These are phyloP conservation scores for Penicillium ochrochloron DNA, from an alignment of 495 filamentous ascomycete genomes.

Conservation along the genomic window DNA sequence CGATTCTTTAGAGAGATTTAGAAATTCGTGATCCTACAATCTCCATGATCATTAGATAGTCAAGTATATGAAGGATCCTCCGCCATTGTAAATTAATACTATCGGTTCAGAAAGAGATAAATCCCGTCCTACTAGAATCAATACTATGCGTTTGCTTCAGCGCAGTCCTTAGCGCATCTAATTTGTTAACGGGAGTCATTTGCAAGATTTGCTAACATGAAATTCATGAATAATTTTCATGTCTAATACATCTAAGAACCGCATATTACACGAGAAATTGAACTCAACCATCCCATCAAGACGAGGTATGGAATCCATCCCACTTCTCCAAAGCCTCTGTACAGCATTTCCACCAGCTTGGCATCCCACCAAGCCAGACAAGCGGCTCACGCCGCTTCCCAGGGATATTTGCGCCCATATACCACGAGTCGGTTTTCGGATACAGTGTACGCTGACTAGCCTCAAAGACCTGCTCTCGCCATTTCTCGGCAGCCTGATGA, in stretches of 20 bases:
- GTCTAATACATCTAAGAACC: too few relatives aligned
- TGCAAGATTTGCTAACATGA: too few relatives aligned
- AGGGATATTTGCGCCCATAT: conserved; percentile 52
- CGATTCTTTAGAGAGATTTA: conserved; percentile 29
- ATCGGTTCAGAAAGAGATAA: too few relatives aligned
- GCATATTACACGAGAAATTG: background rate
- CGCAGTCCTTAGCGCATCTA: too few relatives aligned
- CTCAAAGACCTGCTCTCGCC: conserved; percentile 42
- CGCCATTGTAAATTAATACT: too few relatives aligned
- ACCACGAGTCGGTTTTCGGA: conserved; percentile 42
- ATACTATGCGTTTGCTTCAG: too few relatives aligned
- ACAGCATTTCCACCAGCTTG: conserved; percentile 26
- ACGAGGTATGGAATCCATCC: conserved; percentile 20
- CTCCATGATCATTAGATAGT: too few relatives aligned
- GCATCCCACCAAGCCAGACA: conserved; percentile 49
- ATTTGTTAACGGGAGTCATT: too few relatives aligned
- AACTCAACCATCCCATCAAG: conserved; percentile 15
- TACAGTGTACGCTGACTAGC: conserved; percentile 38
- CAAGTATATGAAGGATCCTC: too few relatives aligned
- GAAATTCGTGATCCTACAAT: background rate
- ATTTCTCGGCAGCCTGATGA: conserved; percentile 36
- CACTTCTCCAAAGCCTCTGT: conserved; percentile 25
- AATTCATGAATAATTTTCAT: too few relatives aligned
- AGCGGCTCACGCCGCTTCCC: conserved; percentile 47
- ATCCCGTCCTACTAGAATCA: too few relatives aligned